Evolutionary conservation across 768 basidiomycete species (phyloP), one percentile per base, ranked within the genome.

Genomic region (Terana coerulea): DNA sequence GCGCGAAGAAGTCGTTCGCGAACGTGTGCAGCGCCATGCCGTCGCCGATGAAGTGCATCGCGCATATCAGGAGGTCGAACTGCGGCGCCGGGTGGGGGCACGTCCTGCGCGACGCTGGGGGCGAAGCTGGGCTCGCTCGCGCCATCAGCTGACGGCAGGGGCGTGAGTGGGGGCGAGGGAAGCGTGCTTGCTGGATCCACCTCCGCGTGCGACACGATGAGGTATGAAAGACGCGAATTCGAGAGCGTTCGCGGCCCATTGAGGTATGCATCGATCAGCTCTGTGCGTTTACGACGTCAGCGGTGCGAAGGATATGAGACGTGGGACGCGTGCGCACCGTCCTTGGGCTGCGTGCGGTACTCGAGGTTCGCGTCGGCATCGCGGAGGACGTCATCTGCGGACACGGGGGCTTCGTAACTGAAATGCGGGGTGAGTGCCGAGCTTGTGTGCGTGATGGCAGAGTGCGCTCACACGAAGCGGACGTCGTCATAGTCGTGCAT

Each of bases 11-110:
- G 57, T 91, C 87, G 64, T 90, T 89, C 22, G 86, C 88, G 55
- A 86, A 87, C 53, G 79, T 75, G 67, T 92, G 89, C 15, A 92
- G 74, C 1, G 89, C 86, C 84, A 91, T 91, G 19, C 91, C 91
- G 63, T 94, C 91, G 17, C 89, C 90, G 41, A 92, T 66, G 65
- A 86, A 92, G 64, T 94, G 91, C 6, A 86, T 80, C 3, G 86
- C 83, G 56, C 84, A 84, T 42, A 94, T 76, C 55, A 89, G 69
- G 48, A 91, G 67, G 61, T 91, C 80, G 60, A 75, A 83, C 47
- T 77, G 65, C 45, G 49, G 53, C 25, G 25, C 56, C 58, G 12
- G 31, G 47, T 33, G 55, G 51, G 17, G 10, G 17, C 33, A 36
- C 24, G 63, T 45, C 7, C 36, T 50, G 47, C 29, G 25, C 42